Percentiles rank a stretch among this genome's conserved stretches.
Conservation (phyloP, 345 rosid genomes). For the Leavenworthia alabamica region DNA sequence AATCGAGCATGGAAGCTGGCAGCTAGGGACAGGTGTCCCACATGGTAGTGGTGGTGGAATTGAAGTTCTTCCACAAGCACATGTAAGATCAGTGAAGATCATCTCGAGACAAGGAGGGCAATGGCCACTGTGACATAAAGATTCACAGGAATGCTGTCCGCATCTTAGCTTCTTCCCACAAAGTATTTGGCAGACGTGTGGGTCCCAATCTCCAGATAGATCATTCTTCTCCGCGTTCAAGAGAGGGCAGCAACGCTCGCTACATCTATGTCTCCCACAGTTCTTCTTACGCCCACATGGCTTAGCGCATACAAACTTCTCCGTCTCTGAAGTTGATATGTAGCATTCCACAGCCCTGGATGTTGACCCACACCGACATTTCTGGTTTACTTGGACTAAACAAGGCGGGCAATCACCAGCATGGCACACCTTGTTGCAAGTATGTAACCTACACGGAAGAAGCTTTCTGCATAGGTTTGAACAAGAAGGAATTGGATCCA, state of each 20-base stretch:
- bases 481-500: slow-evolving; percentile 83
- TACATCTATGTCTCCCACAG: slow-evolving; percentile 91
- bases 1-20: slow-evolving; percentile 75
- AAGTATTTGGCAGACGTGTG: slow-evolving; percentile 75
- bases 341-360: slow-evolving; percentile 68
- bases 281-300: slow-evolving; percentile 81
- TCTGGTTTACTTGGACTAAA: slow-evolving; percentile 55
- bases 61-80: slow-evolving; percentile 89
- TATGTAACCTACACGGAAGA: slow-evolving; percentile 67
- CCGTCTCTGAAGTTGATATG: slow-evolving; percentile 44
- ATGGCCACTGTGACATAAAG: slow-evolving; percentile 90
- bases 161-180: slow-evolving; percentile 94
- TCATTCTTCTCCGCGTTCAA: slow-evolving; percentile 40
- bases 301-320: slow-evolving; percentile 63
- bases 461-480: slow-evolving; percentile 52
- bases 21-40: slow-evolving; percentile 82
- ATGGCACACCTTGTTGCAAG: slow-evolving; percentile 70
- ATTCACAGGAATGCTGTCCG: slow-evolving; percentile 83
- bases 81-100: slow-evolving; percentile 76
- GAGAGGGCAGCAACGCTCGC: slow-evolving; percentile 89
- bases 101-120: slow-evolving; percentile 93
- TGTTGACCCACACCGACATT: slow-evolving; percentile 74
- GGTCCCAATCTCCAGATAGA: slow-evolving; percentile 61
- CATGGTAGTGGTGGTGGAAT: slow-evolving; percentile 96
- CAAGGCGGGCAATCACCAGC: slow-evolving; percentile 83